A percentile compares a stretch with the other conserved stretches of the same genome.
Evolutionary conservation across 192 early-diverging fungal species (phyloP).

Genomic region (Dissophora ornata): DNA sequence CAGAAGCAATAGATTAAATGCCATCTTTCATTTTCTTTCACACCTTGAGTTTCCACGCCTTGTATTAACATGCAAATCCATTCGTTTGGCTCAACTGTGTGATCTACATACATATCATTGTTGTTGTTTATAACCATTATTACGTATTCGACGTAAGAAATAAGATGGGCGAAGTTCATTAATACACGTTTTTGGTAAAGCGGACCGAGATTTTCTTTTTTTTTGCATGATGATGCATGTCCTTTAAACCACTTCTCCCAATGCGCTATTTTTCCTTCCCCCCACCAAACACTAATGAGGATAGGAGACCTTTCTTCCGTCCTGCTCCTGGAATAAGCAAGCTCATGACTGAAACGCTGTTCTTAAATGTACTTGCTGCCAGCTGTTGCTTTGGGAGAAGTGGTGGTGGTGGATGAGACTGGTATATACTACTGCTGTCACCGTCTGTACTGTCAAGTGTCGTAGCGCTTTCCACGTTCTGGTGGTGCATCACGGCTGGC

Average conservation of each 20-base stretch:
- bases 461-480: neutral
- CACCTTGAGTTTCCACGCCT: slow-evolving; percentile 11
- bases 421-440: neutral
- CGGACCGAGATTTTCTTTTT: no score
- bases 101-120: neutral
- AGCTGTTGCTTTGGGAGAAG: neutral
- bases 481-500: neutral
- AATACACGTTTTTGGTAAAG: no score
- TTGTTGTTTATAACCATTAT: no score
- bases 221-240: no score
- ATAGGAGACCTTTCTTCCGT: slow-evolving; percentile 35
- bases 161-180: no score
- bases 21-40: neutral
- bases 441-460: slow-evolving; percentile 1
- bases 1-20: no score
- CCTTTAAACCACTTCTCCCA: neutral
- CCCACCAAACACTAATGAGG: slow-evolving; percentile 6
- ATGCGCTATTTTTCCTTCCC: neutral
- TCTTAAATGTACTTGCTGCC: slow-evolving; percentile 4
- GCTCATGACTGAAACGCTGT: slow-evolving; percentile 29
- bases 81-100: neutral
- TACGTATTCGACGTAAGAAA: no score
- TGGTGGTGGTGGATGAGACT: neutral
- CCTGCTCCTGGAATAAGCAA: slow-evolving; percentile 19
- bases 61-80: slow-evolving; percentile 4